Base-by-base conservation (phyloP, 2,329 filamentous ascomycete genomes). In the Pestalotiopsis sp. region DNA sequence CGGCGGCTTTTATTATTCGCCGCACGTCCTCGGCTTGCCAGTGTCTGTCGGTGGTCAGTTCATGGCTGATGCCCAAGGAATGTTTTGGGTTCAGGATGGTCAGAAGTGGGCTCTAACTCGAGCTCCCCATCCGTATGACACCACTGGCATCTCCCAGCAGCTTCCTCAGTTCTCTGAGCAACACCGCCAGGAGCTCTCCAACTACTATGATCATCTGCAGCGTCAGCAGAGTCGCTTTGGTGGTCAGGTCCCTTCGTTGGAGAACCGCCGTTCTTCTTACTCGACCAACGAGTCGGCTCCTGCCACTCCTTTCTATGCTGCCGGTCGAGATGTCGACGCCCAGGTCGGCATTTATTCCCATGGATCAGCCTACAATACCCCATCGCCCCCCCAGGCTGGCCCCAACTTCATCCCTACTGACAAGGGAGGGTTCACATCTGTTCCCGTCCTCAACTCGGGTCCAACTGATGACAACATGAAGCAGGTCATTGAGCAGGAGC, bases 401-500 rank as follows among this genome's bases (percentile, higher is more conserved):
- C 61, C 79, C 63, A 77, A 77, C 17, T 75, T 77, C 67, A 72
- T 78, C 17, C 74, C 75, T 65, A 71, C 76, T 40, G 77, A 80
- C 35, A 88, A 88, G 77, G 74, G 79, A 40, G 67, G 74, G 24
- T 68, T 77, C 71, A 65, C 74, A 26, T 71, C 76, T 39, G 72
- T 78, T 48, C 72, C 79, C 58, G 74, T 79, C 13, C 72, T 76
- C 30, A 35, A 40, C 72, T 78, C 48, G 72, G 79, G 58, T 74
- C 79, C 13, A 72, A 81, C 2, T 35, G 86, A 88, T 44, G 81
- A 82, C 24, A 82, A 84, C 55, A 78, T 94, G 64, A 89, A 93
- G 67, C 87, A 87, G 22, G 80, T 94, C 62, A 83, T 93, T 57
- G 84, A 90, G 74, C 88, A 92, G 76, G 90, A 94, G n/a, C 96